Base-by-base conservation (phyloP, 1,284 basidiomycete species). In the Sporisorium exsertum region DNA sequence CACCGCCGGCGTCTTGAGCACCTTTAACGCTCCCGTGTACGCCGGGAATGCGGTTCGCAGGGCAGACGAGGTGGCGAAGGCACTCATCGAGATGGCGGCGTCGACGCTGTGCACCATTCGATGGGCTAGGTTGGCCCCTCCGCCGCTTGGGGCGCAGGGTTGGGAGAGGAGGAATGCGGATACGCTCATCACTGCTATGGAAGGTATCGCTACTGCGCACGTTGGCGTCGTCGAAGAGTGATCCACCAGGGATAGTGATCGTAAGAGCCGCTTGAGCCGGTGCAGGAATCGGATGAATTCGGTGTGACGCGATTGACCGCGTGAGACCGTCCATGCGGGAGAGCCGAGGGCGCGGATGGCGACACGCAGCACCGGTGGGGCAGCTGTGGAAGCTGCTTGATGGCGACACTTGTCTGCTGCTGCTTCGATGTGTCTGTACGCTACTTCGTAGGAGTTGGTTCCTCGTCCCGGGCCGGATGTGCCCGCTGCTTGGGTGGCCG, bases 1-100 rank as follows among this genome's bases (percentile, higher is more conserved):
- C 16, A 83, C 69, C 0, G 68, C 35, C 18, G 80, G 78, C 13
- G 81, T 81, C 26, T 70, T 72, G 27, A 81, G 71, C 20, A 83
- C 72, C 26, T 79, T 74, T 49, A 83, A 55, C 0, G 80, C 81
- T 4, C 81, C 81, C 12, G 80, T 79, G 58, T 74, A 81, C 2
- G 73, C 74, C 0, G 74, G 42, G 33, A 83, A 80, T 1, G 77
- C 70, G 12, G 56, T 47, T 0, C 77, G 53, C 3, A 83, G 74
- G 0, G 59, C 71, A 8, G 78, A 67, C 13, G 77, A 76, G 13
- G 72, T 53, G 5, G 72, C 64, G 26, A 83, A 83, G 16, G 79
- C 72, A 27, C 72, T 73, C 35, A 83, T 58, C 1, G 76, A 70
- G 9, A 83, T 64, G 27, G 75, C 70, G 0, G 77, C 63, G 57